A percentile compares a stretch with the other conserved stretches of the same genome.
These are phyloP conservation scores for Acanthamoeba royreba DNA, from an alignment of 208 protist species.

Conservation along the genomic window DNA sequence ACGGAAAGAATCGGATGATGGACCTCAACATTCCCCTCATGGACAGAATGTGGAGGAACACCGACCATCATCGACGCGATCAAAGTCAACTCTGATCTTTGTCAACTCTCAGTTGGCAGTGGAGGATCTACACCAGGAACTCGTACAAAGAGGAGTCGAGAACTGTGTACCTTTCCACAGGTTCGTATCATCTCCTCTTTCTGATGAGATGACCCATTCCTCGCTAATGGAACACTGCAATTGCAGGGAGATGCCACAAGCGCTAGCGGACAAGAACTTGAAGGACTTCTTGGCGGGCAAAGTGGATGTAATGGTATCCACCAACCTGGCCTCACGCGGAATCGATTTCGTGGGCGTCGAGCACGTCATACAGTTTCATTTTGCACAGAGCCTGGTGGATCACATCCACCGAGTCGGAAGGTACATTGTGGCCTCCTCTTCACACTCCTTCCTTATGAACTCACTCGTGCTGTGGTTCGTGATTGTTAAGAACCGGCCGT, in stretches of 20 bases:
- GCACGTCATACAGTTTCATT: constrained; percentile 2
- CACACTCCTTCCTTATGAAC: not conserved
- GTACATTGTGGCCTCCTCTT: not conserved
- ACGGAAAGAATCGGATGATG: too few species aligned
- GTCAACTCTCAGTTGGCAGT: not conserved
- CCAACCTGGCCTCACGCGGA: not conserved
- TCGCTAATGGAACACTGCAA: too few species aligned
- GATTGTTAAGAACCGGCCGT: not conserved
- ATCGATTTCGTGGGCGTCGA: not conserved
- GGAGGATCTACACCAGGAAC: not conserved
- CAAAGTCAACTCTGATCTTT: not conserved
- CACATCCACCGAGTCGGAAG: not conserved
- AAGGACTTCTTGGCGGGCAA: not conserved
- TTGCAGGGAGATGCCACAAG: not conserved
- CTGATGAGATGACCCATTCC: too few species aligned
- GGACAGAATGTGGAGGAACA: not conserved
- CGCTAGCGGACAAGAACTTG: not conserved
- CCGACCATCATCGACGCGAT: not conserved
- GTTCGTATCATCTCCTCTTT: not conserved
- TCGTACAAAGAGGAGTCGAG: not conserved
- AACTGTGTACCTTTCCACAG: not conserved
- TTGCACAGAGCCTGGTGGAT: not conserved
- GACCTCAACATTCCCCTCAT: too few species aligned
- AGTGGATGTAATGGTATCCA: not conserved
- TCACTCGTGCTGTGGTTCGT: not conserved